phyloP scores from a whole-genome alignment of 306 rosid species.

The Trifolium subterraneum region DNA sequence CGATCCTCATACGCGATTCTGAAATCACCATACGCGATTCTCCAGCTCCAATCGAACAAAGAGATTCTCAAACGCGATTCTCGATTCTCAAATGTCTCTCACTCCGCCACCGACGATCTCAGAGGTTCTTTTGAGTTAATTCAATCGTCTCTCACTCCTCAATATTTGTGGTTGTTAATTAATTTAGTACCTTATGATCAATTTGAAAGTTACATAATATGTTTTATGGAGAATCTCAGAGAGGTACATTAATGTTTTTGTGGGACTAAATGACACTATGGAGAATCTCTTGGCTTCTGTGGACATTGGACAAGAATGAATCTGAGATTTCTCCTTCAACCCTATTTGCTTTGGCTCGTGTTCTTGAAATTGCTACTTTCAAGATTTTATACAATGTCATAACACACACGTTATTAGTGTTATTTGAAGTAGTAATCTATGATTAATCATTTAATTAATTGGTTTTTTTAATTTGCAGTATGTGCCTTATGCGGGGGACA shows the following conservation, averaged over 20 bases:
- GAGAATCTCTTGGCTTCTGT: slow-evolving; percentile 78
- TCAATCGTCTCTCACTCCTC: too few relatives aligned
- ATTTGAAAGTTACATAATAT: slow-evolving; percentile 25
- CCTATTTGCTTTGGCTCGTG: slow-evolving; percentile 82
- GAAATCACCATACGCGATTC: too few relatives aligned
- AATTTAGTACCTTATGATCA: neutral
- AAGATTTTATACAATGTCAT: too few relatives aligned
- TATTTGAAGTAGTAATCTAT: neutral
- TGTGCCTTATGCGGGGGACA: slow-evolving; percentile 89
- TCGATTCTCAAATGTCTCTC: too few relatives aligned
- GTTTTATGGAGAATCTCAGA: slow-evolving; percentile 54
- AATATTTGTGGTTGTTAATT: too few relatives aligned
- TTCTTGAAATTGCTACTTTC: slow-evolving; percentile 80
- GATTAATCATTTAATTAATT: neutral
- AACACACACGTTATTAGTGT: too few relatives aligned
- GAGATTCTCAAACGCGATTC: too few relatives aligned
- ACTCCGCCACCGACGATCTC: too few relatives aligned
- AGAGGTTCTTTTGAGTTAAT: too few relatives aligned
- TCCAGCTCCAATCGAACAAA: too few relatives aligned
- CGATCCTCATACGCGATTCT: too few relatives aligned
- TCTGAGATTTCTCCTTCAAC: slow-evolving; percentile 98
- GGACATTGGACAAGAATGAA: slow-evolving; percentile 89
- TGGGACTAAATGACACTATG: slow-evolving; percentile 85
- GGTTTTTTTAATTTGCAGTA: slow-evolving; percentile 49
- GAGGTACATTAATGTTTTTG: slow-evolving; percentile 81